These are phyloP conservation scores for Septoria linicola DNA, from an alignment of 2,329 filamentous ascomycete species.

Conservation along the genomic window DNA sequence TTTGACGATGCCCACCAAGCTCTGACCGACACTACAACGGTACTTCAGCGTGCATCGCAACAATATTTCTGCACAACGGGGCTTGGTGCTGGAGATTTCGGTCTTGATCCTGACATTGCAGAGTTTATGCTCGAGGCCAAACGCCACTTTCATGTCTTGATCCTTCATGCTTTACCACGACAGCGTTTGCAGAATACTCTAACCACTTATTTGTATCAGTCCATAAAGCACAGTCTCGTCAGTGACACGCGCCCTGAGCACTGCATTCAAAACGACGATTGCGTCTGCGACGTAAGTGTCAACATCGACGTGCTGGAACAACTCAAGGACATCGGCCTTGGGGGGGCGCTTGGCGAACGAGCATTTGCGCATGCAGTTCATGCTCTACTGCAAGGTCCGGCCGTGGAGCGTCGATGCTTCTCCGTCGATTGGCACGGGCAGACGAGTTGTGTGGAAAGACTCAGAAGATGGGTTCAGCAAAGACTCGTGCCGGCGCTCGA, in stretches of 20 bases:
- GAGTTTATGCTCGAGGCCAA: slow-evolving; percentile 15
- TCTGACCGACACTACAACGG: slow-evolving; percentile 40
- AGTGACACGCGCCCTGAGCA: slow-evolving; percentile 21
- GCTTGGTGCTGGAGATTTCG: not conserved
- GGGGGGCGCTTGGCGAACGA: slow-evolving; percentile 67
- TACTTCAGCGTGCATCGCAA: slow-evolving; percentile 40
- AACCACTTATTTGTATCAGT: slow-evolving; percentile 28
- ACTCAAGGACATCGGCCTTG: slow-evolving; percentile 64
- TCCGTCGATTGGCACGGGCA: slow-evolving; percentile 58
- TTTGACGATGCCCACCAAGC: slow-evolving; percentile 33
- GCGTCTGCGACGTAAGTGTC: slow-evolving; percentile 29
- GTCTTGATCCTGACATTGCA: not conserved
- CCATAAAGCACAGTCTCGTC: slow-evolving; percentile 27
- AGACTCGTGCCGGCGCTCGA: slow-evolving; percentile 64
- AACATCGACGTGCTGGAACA: slow-evolving; percentile 26
- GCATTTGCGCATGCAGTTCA: slow-evolving; percentile 72
- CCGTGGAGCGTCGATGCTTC: slow-evolving; percentile 58
- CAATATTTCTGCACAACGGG: slow-evolving; percentile 34
- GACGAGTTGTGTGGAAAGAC: slow-evolving; percentile 57
- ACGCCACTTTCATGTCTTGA: slow-evolving; percentile 28
- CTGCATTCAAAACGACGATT: slow-evolving; percentile 46
- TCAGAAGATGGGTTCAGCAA: slow-evolving; percentile 68
- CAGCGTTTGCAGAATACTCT: slow-evolving; percentile 31
- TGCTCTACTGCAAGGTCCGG: slow-evolving; percentile 61
- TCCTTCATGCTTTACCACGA: slow-evolving; percentile 32